These are phyloP conservation scores for Hypericum perforatum DNA, from an alignment of 345 rosid species.

Conservation along the genomic window DNA sequence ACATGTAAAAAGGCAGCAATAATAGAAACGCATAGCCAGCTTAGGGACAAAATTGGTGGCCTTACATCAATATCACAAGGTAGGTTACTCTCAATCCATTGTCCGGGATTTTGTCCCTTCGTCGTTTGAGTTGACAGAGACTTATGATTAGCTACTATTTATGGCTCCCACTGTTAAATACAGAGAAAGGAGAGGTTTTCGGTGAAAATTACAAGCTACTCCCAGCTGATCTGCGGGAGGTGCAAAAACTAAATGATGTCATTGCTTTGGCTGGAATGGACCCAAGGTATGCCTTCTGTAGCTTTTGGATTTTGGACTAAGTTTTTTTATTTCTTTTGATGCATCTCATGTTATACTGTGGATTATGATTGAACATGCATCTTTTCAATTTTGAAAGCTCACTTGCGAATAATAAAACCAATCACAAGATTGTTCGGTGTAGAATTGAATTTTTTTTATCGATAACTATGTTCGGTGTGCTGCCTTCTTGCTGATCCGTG, in stretches of 20 bases:
- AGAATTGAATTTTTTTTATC: neutral
- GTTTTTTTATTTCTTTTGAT: too few species aligned
- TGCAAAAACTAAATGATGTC: slow-evolving; percentile 56
- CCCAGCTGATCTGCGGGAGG: slow-evolving; percentile 74
- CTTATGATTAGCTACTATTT: too few species aligned
- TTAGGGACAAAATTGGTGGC: slow-evolving; percentile 64
- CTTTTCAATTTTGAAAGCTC: too few species aligned
- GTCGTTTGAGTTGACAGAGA: too few species aligned
- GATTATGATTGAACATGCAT: too few species aligned
- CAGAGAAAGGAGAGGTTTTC: slow-evolving; percentile 84
- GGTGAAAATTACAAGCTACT: slow-evolving; percentile 87
- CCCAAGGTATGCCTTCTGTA: slow-evolving; percentile 46
- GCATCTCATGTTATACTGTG: too few species aligned
- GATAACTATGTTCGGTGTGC: slow-evolving; percentile 4
- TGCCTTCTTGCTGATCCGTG: slow-evolving; percentile 15
- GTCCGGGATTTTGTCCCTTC: too few species aligned
- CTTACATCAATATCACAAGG: slow-evolving; percentile 69
- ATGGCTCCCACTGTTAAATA: neutral
- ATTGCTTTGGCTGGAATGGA: slow-evolving; percentile 68
- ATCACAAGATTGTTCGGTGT: too few species aligned
- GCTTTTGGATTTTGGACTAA: neutral
- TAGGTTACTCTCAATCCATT: slow-evolving; percentile 11
- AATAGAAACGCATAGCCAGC: slow-evolving; percentile 46
- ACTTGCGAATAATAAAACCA: too few species aligned
- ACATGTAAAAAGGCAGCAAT: slow-evolving; percentile 79